Evolutionary conservation across 129 eudicot species (phyloP), one percentile per base, ranked within the genome.

Genomic region (Mikania micrantha): DNA sequence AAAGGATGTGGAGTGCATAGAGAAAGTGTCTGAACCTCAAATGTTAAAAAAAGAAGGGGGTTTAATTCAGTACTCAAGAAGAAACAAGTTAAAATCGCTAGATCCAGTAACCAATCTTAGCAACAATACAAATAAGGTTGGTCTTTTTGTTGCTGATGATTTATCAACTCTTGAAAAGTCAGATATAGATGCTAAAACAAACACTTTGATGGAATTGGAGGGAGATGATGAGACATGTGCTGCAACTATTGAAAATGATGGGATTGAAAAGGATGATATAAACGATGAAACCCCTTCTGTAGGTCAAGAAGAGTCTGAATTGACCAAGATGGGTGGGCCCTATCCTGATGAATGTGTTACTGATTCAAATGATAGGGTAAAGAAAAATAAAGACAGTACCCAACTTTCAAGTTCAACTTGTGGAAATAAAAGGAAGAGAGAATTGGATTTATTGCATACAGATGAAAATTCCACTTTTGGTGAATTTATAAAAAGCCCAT

Each of bases 401-500:
- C 64, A 63, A 36, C 62, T 54, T 59, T 52, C 74, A 34, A 42
- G 70, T 11, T 78, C 74, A 67, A 83, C 57, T 25, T 64, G 40
- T 17, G 72, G 78, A 71, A 74, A 85, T 38, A 91, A 85, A 70
- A 76, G 96, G 71, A 83, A 68, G 68, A 79, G 87, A 79, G 87
- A 71, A 63, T 67, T 71, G 24, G 80, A 64, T 66, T 68, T 42
- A 35, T 64, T 67, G 42, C 83, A 52, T 69, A 62, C 20, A 17
- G 88, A 78, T 31, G 81, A 25, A 35, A 64, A 74, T 20, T 31
- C 27, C 31, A 39, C 20, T 60, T 60, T 69, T 5, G 61, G 73
- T 60, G 85, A 83, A 40, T 92, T 86, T 71, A 76, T 84, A 25
- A 86, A 60, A 68, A 86, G 98, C 78, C 98, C 98, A 32, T 92